Conservation (phyloP, 2,329 filamentous ascomycete genomes). For the Dactylellina haptotyla region DNA sequence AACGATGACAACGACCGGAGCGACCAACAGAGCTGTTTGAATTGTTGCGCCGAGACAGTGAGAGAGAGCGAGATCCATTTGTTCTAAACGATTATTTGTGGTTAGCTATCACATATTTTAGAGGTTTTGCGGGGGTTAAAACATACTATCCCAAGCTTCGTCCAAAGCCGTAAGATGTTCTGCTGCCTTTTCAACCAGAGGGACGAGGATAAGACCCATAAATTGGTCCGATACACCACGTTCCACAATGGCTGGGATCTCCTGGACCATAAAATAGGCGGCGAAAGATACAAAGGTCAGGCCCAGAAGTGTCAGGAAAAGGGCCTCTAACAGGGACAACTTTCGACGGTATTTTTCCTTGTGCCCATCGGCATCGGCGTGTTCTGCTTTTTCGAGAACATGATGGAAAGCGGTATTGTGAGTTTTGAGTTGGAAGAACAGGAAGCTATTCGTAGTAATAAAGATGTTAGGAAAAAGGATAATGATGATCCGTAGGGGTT, state of each 20-base stretch:
- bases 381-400: constrained; percentile 44
- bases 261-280: constrained; percentile 49
- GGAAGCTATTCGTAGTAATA: constrained; percentile 15
- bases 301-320: constrained; percentile 35
- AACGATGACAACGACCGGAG: constrained; percentile 81
- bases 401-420: constrained; percentile 43
- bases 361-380: constrained; percentile 28
- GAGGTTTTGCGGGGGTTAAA: background rate
- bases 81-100: constrained; percentile 5
- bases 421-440: constrained; percentile 52
- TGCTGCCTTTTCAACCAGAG: constrained; percentile 85
- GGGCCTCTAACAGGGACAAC: constrained; percentile 46
- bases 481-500: too few relatives aligned
- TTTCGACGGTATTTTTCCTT: constrained; percentile 42
- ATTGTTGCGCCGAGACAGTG: constrained; percentile 88
- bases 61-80: constrained; percentile 82
- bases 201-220: constrained; percentile 78
- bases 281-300: constrained; percentile 44
- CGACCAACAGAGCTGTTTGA: constrained; percentile 89
- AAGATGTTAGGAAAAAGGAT: background rate
- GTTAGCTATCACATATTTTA: background rate
- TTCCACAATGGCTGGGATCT: constrained; percentile 44
- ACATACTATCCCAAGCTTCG: constrained; percentile 78
- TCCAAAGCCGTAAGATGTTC: constrained; percentile 86
- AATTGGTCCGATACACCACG: constrained; percentile 69